Evolutionary conservation across 441 rosid genomes (phyloP), one percentile per base, ranked within the genome.

Genomic region (Adansonia gregorii): DNA sequence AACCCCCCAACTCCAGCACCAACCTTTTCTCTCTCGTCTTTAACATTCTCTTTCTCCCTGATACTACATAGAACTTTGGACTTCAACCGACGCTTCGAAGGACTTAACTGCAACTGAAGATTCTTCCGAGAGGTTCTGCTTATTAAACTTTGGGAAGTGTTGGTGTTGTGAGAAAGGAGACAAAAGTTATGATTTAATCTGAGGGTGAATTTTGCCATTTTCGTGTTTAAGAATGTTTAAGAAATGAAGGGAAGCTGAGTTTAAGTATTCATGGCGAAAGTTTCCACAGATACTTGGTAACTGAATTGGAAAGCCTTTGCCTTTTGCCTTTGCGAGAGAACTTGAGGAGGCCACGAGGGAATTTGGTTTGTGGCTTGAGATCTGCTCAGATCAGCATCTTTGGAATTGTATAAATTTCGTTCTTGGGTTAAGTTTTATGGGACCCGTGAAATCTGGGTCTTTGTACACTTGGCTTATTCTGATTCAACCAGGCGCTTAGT

Each of bases 11-110:
- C 35, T 81, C 80, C 85, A 55, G 64, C 48, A 46, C 73, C 66
- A 56, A 51, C 70, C 83, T 80, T 78, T 41, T 85, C 86, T 80
- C 82, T 49, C 76, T 76, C 78, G 55, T 82, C 88, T 71, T 87
- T 82, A 64, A 85, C 84, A 63, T 86, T 85, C 75, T 90, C 87
- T 27, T 85, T 88, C 75, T 86, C 94, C 78, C 86, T 92, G 70
- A 90, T 81, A 59, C 91, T 79, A 73, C 91, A 90, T 45, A 74
- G 79, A 66, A 87, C 90, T 78, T 92, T 82, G 74, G 82, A 83
- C 20, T 81, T 85, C 4, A 85, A 86, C 58, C 27, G 67, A 65
- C 72, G 46, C 49, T 45, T 68, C 3, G 83, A 73, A 41, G 75
- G 66, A 67, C 73, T 63, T 17, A 83, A 67, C 63, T 35, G 78